Evolutionary conservation across 2,329 filamentous ascomycete genomes (phyloP), one percentile per base, ranked within the genome.

Genomic region (Nemania abortiva): DNA sequence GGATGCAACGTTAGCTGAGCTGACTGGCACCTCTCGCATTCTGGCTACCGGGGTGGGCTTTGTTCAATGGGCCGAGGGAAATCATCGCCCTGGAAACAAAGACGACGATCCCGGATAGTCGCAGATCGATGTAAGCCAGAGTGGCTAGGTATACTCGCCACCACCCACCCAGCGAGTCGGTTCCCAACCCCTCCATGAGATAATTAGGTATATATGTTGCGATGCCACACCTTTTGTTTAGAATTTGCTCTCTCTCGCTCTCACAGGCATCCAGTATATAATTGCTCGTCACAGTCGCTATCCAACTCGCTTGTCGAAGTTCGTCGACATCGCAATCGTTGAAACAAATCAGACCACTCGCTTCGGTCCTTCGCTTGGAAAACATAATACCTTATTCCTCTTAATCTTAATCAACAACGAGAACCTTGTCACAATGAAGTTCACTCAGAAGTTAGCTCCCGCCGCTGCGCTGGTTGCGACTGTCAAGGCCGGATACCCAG

Each of bases 401-500:
- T 71, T 74, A 76, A 72, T 72, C 53, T 70, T 70, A 70, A 65
- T 74, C 61, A 54, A 58, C 63, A 66, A 4, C 27, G 68, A 47
- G 60, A 65, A 61, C 57, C 68, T 54, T 4, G 69, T 69, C 74
- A 80, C 71, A 9, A 83, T 83, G 81, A 81, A 77, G 74, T 73
- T 79, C 70, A 70, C 74, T 67, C 77, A 79, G 68, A 57, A 78
- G 31, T 68, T 82, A 22, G 74, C 76, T 54, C 76, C 79, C 66
- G 68, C 74, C 49, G 79, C 72, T 49, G 79, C 77, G 61, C 74
- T 82, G 65, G 68, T 79, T 54, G 72, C 77, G 57, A 70, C 72
- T 20, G 78, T 73, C 31, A 72, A 75, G 39, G 78, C 78, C 50
- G n/a, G 52, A 27, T 70, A 70, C 29, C 62, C 65, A 18, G 65